A percentile compares a stretch with the other conserved stretches of the same genome.
These are phyloP conservation scores for Cajanus cajan DNA, from an alignment of 306 rosid species.

Conservation along the genomic window DNA sequence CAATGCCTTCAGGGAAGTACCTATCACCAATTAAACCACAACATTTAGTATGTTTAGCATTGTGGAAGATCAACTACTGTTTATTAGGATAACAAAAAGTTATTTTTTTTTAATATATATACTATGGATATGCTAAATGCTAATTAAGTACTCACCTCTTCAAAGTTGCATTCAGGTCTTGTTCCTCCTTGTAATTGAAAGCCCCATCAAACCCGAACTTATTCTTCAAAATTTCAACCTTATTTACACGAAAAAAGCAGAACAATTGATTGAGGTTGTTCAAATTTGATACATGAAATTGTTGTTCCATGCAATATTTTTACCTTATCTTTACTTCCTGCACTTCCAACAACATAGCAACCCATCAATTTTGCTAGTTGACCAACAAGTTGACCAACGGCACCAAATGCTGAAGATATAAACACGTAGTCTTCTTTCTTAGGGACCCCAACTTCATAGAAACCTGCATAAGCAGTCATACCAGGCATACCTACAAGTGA, in stretches of 20 bases:
- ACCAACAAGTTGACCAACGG: slow-evolving; percentile 57
- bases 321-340: slow-evolving; percentile 56
- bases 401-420: slow-evolving; percentile 58
- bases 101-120: no score
- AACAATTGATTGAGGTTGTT: not conserved
- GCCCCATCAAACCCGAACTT: slow-evolving; percentile 47
- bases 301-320: not conserved
- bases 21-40: slow-evolving; percentile 22
- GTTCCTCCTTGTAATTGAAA: slow-evolving; percentile 48
- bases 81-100: no score
- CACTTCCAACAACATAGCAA: slow-evolving; percentile 68
- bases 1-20: slow-evolving; percentile 60
- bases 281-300: not conserved
- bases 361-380: slow-evolving; percentile 56
- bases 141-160: slow-evolving; percentile 29
- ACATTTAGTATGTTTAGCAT: not conserved
- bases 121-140: not conserved
- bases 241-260: not conserved
- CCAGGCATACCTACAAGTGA: slow-evolving; percentile 52
- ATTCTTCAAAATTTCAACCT: slow-evolving; percentile 43
- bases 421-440: slow-evolving; percentile 56
- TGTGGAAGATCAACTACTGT: not conserved
- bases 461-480: slow-evolving; percentile 51
- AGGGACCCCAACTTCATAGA: slow-evolving; percentile 49
- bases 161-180: slow-evolving; percentile 37